phyloP scores from a whole-genome alignment of 352 stramenopile species.

The Thraustotheca clavata region DNA sequence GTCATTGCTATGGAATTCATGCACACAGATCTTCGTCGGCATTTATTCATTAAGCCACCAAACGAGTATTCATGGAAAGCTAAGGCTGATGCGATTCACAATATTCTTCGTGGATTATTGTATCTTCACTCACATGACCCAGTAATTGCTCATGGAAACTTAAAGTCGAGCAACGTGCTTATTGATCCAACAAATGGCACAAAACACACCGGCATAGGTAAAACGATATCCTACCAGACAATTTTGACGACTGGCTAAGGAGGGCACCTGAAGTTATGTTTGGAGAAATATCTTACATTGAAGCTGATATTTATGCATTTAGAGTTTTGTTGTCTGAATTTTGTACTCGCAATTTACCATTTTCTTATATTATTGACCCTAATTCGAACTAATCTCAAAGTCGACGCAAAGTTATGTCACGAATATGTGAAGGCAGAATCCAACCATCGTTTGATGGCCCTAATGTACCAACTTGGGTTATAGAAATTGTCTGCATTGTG shows the following conservation, averaged over 20 bases:
- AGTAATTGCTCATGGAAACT: slow-evolving; percentile 31
- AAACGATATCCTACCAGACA: slow-evolving; percentile 62
- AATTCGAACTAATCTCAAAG: not conserved
- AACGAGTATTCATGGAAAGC: slow-evolving; percentile 70
- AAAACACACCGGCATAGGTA: slow-evolving; percentile 76
- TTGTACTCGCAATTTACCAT: slow-evolving; percentile 40
- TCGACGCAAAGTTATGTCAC: slow-evolving; percentile 28
- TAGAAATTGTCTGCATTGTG: slow-evolving; percentile 28
- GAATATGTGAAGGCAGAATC: slow-evolving; percentile 31
- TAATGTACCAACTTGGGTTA: slow-evolving; percentile 29
- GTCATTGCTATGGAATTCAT: slow-evolving; percentile 80
- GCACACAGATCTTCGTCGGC: slow-evolving; percentile 67
- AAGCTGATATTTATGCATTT: slow-evolving; percentile 83
- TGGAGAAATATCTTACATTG: slow-evolving; percentile 70
- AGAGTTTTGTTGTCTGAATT: slow-evolving; percentile 47
- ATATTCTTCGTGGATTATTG: slow-evolving; percentile 26
- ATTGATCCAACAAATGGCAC: slow-evolving; percentile 30
- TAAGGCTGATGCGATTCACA: slow-evolving; percentile 73
- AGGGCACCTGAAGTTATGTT: slow-evolving; percentile 82
- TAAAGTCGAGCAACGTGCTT: slow-evolving; percentile 34
- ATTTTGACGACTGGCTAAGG: slow-evolving; percentile 74
- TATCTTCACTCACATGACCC: slow-evolving; percentile 29
- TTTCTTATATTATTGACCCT: slow-evolving; percentile 29
- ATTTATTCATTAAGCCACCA: slow-evolving; percentile 67
- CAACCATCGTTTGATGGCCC: slow-evolving; percentile 31